Evolutionary conservation across 2,329 filamentous ascomycete genomes (phyloP).

Genomic region (Aspergillus aculeatinus): DNA sequence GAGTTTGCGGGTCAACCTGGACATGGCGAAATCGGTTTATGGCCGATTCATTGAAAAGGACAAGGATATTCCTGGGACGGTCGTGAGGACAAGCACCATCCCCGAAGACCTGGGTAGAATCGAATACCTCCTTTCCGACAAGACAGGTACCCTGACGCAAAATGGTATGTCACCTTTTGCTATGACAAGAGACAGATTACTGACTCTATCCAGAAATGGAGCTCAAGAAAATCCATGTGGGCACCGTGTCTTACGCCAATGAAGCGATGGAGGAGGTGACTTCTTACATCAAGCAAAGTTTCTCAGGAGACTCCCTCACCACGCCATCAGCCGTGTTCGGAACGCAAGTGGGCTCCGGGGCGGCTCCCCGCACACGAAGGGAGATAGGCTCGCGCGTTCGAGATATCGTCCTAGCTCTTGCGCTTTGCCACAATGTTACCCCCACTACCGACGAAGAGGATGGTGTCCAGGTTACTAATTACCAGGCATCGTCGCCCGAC

Average conservation of each 20-base stretch:
- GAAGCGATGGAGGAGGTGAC: conserved; percentile 98
- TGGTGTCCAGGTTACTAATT: conserved; percentile 74
- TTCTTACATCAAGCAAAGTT: conserved; percentile 81
- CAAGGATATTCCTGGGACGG: conserved; percentile 81
- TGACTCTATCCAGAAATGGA: conserved; percentile 71
- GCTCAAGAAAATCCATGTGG: conserved; percentile 97
- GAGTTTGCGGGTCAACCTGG: conserved; percentile 90
- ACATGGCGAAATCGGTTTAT: conserved; percentile 96
- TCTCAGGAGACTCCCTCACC: conserved; percentile 61
- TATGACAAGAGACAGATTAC: neutral
- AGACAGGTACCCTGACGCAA: conserved; percentile 95
- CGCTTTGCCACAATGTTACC: conserved; percentile 95
- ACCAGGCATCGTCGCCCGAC: conserved; percentile 95
- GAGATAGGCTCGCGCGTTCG: conserved; percentile 93
- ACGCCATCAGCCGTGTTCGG: conserved; percentile 73
- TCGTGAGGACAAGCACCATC: conserved; percentile 95
- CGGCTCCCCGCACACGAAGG: conserved; percentile 77
- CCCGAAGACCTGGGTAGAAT: conserved; percentile 94
- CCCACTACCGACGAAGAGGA: conserved; percentile 82
- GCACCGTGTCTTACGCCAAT: conserved; percentile 96
- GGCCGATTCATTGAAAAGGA: conserved; percentile 94
- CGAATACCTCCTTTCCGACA: conserved; percentile 94
- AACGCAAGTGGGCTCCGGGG: conserved; percentile 55
- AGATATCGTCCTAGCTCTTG: conserved; percentile 87
- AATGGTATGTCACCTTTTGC: conserved; percentile 57